Conservation (phyloP, 257 asterid species). For the Cinchona pubescens region DNA sequence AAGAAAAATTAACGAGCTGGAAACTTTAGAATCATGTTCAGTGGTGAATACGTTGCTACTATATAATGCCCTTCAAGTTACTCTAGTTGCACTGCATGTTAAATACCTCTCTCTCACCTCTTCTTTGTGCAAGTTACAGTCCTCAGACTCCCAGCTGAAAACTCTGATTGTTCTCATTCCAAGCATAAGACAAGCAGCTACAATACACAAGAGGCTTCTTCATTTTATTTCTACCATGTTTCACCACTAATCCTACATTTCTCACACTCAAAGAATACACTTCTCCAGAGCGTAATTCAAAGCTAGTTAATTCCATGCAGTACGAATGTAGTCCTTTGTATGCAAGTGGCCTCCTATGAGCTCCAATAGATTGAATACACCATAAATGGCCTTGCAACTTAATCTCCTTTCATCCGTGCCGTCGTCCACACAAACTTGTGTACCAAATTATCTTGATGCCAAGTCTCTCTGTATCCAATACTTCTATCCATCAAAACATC, state of each 20-base stretch:
- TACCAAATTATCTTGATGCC: constrained; percentile 66
- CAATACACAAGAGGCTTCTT: too few species aligned
- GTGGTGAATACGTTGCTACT: neutral
- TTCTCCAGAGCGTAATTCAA: neutral
- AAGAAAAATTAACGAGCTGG: neutral
- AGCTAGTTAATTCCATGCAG: constrained; percentile 50
- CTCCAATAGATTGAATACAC: constrained; percentile 92
- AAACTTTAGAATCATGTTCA: neutral
- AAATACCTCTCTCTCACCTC: neutral
- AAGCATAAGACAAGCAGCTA: neutral
- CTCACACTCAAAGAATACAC: neutral
- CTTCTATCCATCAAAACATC: constrained; percentile 65
- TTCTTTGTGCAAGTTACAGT: neutral
- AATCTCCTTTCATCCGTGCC: constrained; percentile 66
- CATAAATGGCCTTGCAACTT: constrained; percentile 89
- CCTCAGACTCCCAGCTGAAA: neutral
- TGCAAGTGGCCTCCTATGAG: constrained; percentile 41
- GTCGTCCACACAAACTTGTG: constrained; percentile 86
- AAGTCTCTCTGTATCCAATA: constrained; percentile 67
- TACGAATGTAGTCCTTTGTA: constrained; percentile 58
- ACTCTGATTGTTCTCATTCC: neutral
- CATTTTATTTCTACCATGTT: too few species aligned
- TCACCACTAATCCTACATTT: too few species aligned
- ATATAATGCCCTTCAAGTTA: neutral
- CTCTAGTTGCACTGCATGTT: neutral